Conservation (phyloP, 2,329 filamentous ascomycete genomes). For the Davidsoniella virescens region DNA sequence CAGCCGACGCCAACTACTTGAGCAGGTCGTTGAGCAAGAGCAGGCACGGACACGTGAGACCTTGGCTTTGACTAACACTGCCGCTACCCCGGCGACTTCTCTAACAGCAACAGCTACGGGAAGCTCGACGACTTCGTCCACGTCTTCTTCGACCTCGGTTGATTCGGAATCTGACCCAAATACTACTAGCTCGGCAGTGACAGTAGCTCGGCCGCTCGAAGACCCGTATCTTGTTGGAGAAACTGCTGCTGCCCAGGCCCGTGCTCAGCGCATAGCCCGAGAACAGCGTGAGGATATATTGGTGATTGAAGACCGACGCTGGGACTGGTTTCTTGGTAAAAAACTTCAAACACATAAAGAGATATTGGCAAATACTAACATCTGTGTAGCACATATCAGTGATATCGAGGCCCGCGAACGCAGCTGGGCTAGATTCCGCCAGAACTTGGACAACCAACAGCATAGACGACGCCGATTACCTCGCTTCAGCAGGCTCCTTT, state of each 20-base stretch:
- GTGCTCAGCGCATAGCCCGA: slow-evolving; percentile 38
- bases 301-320: slow-evolving; percentile 38
- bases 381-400: slow-evolving; percentile 30
- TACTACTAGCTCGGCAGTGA: slow-evolving; percentile 15
- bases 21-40: slow-evolving; percentile 20
- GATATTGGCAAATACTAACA: slow-evolving; percentile 13
- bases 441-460: slow-evolving; percentile 20
- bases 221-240: slow-evolving; percentile 54
- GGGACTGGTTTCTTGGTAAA: slow-evolving; percentile 45
- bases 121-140: background rate
- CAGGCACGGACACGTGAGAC: slow-evolving; percentile 13
- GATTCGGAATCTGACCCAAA: slow-evolving; percentile 11
- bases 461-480: slow-evolving; percentile 12
- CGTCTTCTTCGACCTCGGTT: slow-evolving; percentile 12
- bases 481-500: slow-evolving; percentile 6
- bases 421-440: slow-evolving; percentile 29
- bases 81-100: too few species aligned
- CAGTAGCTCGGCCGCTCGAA: slow-evolving; percentile 34
- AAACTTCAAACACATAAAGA: slow-evolving; percentile 11
- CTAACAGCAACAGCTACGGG: too few species aligned
- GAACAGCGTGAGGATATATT: slow-evolving; percentile 40
- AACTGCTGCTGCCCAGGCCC: slow-evolving; percentile 40
- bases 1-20: slow-evolving; percentile 20
- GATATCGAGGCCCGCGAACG: slow-evolving; percentile 34
- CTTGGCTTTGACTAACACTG: background rate